Base-by-base conservation (phyloP, 2,329 filamentous ascomycete species). In the Keithomyces neogunnii region DNA sequence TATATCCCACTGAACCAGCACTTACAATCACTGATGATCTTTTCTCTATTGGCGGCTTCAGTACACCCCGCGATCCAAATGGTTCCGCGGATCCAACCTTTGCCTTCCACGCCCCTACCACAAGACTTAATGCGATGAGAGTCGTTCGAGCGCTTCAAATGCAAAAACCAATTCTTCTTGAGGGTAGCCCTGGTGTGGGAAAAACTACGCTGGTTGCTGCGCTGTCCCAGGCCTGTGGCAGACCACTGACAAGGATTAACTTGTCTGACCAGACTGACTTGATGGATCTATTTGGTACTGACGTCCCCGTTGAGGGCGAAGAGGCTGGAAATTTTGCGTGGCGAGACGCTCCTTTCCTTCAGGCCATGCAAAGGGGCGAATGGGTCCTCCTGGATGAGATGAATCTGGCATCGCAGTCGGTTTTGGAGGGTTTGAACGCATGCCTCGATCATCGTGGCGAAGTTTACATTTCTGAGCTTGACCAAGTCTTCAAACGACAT, bases 371-470 rank as follows among this genome's bases (percentile, higher is more conserved):
- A 64, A 87, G 82, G 52, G 93, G 93, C 31, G 88, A 95, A 60
- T 99, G 93, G 93, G 93, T 99, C 9, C 74, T 99, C 31, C 77
- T 99, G 0, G 93, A 99, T 63, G 93, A 99, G 73, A 99, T 99
- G 93, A 99, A 99, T 62, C 72, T 99, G 56, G 93, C 95, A 1
- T 97, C 92, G 0, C 93, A 99, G 65, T 95, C 92, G 4, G 91
- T 99, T 2, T 79, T 99, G 1, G 93, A 99, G 71, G 95, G 93
- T 56, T 74, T 99, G 33, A 99, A 99, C 59, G 92, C 93, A 28
- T 97, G 93, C 71, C 78, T 99, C 32, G 93, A 99, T 67, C 95
- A 99, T 66, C 84, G 95, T 68, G 92, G 93, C 53, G 89, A 96
- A 66, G 89, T 96, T 0, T 99, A 96, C 63, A 84, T 99, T 53